Conservation (phyloP, 805 yeast species). For the Kazachstania africana region DNA sequence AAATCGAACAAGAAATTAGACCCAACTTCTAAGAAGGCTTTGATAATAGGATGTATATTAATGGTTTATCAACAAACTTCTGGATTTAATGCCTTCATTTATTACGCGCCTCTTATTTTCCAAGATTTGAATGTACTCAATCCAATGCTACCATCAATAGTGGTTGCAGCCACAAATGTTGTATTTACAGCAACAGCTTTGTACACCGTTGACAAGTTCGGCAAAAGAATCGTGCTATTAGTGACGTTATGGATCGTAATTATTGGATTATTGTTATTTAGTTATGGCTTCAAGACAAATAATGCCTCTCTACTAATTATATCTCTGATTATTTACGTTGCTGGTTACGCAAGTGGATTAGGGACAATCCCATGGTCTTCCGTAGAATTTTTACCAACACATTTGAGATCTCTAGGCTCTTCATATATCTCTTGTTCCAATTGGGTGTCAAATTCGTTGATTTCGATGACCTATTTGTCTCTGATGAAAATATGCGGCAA, state of each 20-base stretch:
- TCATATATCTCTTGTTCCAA: conserved; percentile 32
- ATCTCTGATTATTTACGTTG: conserved; percentile 29
- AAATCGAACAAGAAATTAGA: conserved; percentile 15
- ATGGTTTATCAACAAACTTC: conserved; percentile 47
- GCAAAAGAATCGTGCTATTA: conserved; percentile 35
- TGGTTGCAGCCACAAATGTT: conserved; percentile 45
- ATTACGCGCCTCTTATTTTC: conserved; percentile 49
- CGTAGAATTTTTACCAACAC: conserved; percentile 34
- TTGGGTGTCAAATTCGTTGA: conserved; percentile 30
- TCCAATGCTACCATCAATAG: conserved; percentile 45
- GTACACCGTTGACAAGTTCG: conserved; percentile 37
- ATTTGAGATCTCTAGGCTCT: conserved; percentile 32
- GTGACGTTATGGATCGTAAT: conserved; percentile 31
- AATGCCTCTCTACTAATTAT: conserved; percentile 15
- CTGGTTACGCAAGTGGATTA: conserved; percentile 32
- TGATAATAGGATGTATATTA: conserved; percentile 38
- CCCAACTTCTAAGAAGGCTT: conserved; percentile 28
- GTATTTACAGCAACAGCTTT: conserved; percentile 43
- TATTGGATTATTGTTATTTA: conserved; percentile 24
- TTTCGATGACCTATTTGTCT: conserved; percentile 28
- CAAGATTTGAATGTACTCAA: conserved; percentile 37
- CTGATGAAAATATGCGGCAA: conserved; percentile 22
- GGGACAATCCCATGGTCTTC: conserved; percentile 37
- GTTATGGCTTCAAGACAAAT: conserved; percentile 19
- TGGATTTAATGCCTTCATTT: conserved; percentile 56